Evolutionary conservation across 768 basidiomycete species (phyloP).

Genomic region (Lentinula detonsa): DNA sequence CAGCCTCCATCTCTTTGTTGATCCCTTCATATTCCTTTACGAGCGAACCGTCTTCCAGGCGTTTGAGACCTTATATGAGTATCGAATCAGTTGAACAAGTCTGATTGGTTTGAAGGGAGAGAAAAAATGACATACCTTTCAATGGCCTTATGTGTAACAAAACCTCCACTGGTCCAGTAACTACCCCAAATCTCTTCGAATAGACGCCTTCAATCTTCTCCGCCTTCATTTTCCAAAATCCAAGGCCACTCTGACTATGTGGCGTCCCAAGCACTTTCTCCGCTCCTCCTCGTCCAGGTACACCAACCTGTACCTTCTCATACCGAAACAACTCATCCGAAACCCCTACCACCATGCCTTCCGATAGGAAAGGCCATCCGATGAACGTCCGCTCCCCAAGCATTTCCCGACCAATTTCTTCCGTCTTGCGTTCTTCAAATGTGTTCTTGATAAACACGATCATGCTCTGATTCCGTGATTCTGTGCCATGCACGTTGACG

Average conservation of each 20-base stretch:
- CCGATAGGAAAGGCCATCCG: conserved; percentile 94
- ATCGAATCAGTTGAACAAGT: background rate
- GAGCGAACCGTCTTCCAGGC: conserved; percentile 83
- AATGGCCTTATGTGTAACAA: conserved; percentile 86
- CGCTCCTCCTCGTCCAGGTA: conserved; percentile 28
- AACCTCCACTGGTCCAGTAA: conserved; percentile 76
- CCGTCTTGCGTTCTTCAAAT: conserved; percentile 58
- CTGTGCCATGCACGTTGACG: conserved; percentile 89
- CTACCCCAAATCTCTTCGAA: conserved; percentile 84
- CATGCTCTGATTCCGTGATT: conserved; percentile 92
- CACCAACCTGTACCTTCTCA: conserved; percentile 57
- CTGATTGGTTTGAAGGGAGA: too few species aligned
- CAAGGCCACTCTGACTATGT: conserved; percentile 62
- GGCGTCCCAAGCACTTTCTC: conserved; percentile 63
- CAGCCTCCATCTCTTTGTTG: conserved; percentile 80
- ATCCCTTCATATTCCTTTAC: conserved; percentile 89
- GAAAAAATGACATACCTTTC: conserved; percentile 53
- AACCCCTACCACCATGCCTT: conserved; percentile 80
- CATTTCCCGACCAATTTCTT: conserved; percentile 69
- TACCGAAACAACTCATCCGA: conserved; percentile 87
- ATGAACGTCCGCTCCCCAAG: conserved; percentile 74
- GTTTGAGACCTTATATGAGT: conserved; percentile 64
- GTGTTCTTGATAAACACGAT: conserved; percentile 78
- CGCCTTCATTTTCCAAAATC: conserved; percentile 74
- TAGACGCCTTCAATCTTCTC: conserved; percentile 79